Percentiles rank a stretch among this genome's conserved stretches.
Evolutionary conservation across 768 basidiomycete species (phyloP).

Genomic region (Ramaria rubella): DNA sequence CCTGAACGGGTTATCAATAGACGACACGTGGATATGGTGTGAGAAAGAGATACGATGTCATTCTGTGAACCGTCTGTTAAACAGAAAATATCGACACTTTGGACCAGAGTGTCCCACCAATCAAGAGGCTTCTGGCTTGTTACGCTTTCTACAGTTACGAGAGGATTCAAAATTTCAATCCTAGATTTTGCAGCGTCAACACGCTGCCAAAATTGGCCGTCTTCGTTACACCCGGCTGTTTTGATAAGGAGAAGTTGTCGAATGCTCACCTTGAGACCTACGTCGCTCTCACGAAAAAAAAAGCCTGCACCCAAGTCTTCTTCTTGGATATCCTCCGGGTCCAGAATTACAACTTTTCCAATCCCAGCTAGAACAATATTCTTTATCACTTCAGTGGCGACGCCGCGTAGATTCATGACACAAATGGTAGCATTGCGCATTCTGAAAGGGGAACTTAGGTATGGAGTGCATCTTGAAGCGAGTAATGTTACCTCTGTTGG

Average conservation of each 20-base stretch:
- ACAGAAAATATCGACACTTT: constrained; percentile 76
- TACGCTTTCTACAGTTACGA: constrained; percentile 73
- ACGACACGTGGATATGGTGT: background rate
- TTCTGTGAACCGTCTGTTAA: constrained; percentile 72
- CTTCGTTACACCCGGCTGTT: background rate
- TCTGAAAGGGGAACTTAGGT: constrained; percentile 36
- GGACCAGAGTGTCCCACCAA: constrained; percentile 42
- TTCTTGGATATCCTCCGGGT: constrained; percentile 64
- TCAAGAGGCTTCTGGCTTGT: constrained; percentile 46
- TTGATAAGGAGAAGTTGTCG: background rate
- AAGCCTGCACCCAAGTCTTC: constrained; percentile 91
- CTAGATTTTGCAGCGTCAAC: constrained; percentile 78
- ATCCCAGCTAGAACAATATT: constrained; percentile 97
- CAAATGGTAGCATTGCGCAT: constrained; percentile 93
- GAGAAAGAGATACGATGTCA: constrained; percentile 49
- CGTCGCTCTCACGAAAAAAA: constrained; percentile 89
- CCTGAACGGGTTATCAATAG: constrained; percentile 38
- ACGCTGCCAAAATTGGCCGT: constrained; percentile 44
- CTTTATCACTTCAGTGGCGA: constrained; percentile 92
- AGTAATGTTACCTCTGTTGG: constrained; percentile 66
- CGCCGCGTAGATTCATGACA: constrained; percentile 68
- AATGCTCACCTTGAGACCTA: constrained; percentile 71
- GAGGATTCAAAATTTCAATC: constrained; percentile 87
- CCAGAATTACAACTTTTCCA: constrained; percentile 80
- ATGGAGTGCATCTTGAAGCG: background rate